These are phyloP conservation scores for Tricholoma saponaceum DNA, from an alignment of 768 basidiomycete genomes.

Conservation along the genomic window DNA sequence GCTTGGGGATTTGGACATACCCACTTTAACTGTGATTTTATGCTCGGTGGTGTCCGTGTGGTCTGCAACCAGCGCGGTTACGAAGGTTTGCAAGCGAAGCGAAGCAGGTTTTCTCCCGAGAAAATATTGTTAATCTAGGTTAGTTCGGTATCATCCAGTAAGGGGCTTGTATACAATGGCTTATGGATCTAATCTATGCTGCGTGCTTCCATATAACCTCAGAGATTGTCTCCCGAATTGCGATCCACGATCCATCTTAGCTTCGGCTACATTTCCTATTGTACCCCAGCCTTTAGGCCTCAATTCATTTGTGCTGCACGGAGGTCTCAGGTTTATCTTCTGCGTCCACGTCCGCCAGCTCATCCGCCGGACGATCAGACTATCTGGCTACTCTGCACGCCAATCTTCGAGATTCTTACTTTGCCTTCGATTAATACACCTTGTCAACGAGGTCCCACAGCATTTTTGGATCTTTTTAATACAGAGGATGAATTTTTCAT, in stretches of 20 bases:
- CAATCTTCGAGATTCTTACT: background rate
- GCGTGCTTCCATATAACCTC: background rate
- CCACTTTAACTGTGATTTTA: constrained; percentile 35
- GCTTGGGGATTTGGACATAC: constrained; percentile 41
- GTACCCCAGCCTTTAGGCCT: background rate
- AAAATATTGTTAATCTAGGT: background rate
- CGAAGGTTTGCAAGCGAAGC: background rate
- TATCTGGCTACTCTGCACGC: background rate
- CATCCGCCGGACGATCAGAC: background rate
- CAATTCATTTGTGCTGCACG: no score
- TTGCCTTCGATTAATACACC: background rate
- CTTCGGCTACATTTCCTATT: no score
- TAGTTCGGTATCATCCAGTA: no score
- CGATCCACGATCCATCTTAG: no score
- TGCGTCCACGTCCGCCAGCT: no score
- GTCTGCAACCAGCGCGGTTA: constrained; percentile 32
- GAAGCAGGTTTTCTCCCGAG: background rate
- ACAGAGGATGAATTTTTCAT: background rate
- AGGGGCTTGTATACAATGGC: background rate
- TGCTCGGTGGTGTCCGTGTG: constrained; percentile 27
- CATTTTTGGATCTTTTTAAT: no score
- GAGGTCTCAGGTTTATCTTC: no score
- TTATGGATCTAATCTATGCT: background rate
- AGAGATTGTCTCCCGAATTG: background rate
- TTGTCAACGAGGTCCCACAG: no score